Evolutionary conservation across 176 grass and related monocot genomes (phyloP).

Genomic region (Musa itinerans): DNA sequence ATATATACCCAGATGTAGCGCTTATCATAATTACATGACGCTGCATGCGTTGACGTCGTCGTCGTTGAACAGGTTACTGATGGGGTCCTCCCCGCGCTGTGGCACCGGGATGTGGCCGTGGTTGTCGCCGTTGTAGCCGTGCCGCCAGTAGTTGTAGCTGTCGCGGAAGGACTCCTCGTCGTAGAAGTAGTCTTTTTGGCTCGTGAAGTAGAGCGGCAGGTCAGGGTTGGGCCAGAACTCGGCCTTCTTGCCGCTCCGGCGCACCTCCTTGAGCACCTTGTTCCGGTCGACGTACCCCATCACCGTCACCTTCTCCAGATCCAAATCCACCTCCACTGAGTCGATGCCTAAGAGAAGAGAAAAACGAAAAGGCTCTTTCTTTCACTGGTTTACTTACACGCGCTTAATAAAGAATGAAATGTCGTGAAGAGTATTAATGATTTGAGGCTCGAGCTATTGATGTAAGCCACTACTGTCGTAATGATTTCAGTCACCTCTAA

Average conservation of each 20-base stretch:
- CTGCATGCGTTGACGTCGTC: slow-evolving; percentile 48
- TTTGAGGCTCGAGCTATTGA: too few relatives aligned
- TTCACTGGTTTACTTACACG: too few relatives aligned
- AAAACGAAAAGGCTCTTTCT: too few relatives aligned
- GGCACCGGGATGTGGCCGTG: slow-evolving; percentile 39
- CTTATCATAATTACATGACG: slow-evolving; percentile 39
- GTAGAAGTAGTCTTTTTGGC: slow-evolving; percentile 38
- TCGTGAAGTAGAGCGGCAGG: slow-evolving; percentile 11
- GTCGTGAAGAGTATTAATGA: too few relatives aligned
- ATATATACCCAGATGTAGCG: too few relatives aligned
- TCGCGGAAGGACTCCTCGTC: slow-evolving; percentile 79
- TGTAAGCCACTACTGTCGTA: too few relatives aligned
- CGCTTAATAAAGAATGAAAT: too few relatives aligned
- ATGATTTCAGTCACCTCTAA: slow-evolving; percentile 29
- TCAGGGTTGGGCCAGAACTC: slow-evolving; percentile 17
- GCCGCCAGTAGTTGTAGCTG: slow-evolving; percentile 58
- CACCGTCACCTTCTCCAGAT: slow-evolving; percentile 36
- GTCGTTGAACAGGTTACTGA: slow-evolving; percentile 66
- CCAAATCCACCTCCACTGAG: slow-evolving; percentile 49
- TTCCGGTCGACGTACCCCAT: slow-evolving; percentile 4
- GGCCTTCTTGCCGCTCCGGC: slow-evolving; percentile 14
- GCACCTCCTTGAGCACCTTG: slow-evolving; percentile 8
- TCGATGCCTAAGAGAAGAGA: slow-evolving; percentile 35
- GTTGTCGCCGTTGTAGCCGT: slow-evolving; percentile 86
- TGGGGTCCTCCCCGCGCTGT: slow-evolving; percentile 62